Evolutionary conservation across 2,329 filamentous ascomycete species (phyloP).

Genomic region (Alternaria rosae): DNA sequence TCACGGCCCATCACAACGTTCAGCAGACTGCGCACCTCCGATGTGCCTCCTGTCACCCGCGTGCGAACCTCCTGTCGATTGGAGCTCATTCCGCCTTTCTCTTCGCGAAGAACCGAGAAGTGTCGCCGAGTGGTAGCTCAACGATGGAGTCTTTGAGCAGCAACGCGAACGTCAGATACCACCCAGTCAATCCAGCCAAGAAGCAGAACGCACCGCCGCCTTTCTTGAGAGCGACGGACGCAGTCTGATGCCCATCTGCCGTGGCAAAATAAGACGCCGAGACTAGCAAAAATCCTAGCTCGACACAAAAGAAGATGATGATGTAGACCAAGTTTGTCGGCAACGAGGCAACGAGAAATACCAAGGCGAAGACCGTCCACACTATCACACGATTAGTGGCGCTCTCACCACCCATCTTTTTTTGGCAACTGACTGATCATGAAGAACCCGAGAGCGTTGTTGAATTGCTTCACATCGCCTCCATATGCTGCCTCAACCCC

Average conservation of each 20-base stretch:
- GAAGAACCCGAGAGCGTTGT: constrained; percentile 61
- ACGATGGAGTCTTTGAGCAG: constrained; percentile 36
- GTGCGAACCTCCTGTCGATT: neutral
- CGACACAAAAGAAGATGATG: constrained; percentile 57
- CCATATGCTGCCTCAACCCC: constrained; percentile 57
- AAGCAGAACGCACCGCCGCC: constrained; percentile 58
- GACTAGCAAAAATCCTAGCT: constrained; percentile 55
- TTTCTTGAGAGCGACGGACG: constrained; percentile 52
- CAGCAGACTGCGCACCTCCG: neutral
- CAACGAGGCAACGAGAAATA: constrained; percentile 56
- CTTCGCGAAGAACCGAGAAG: constrained; percentile 38
- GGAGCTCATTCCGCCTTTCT: constrained; percentile 13
- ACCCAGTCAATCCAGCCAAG: constrained; percentile 53
- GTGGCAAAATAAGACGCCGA: constrained; percentile 56
- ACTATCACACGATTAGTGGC: constrained; percentile 34
- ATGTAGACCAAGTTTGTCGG: constrained; percentile 59
- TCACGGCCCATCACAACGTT: neutral
- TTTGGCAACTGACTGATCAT: constrained; percentile 50
- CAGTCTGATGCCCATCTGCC: constrained; percentile 52
- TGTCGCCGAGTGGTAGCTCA: constrained; percentile 35
- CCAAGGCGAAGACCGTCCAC: constrained; percentile 58
- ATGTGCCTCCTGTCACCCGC: neutral
- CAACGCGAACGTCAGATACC: constrained; percentile 35
- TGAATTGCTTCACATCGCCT: constrained; percentile 52
- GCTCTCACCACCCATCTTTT: neutral